phyloP scores from a whole-genome alignment of 176 grass and related monocot genomes.

The Bromus sterilis region DNA sequence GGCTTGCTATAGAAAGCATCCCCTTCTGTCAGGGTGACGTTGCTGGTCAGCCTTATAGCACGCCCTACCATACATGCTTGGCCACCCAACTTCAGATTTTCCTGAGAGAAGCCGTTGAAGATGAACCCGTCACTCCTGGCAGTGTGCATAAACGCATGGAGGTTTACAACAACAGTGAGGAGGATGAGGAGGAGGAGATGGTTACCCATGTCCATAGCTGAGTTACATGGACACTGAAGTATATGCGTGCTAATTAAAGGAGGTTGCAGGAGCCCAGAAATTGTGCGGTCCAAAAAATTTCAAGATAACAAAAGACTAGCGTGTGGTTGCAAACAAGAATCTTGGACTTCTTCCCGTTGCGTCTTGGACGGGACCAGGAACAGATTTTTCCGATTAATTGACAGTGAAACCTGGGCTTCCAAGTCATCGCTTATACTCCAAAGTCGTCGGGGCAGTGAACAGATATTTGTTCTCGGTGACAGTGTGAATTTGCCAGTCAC shows the following conservation, averaged over 20 bases:
- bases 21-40: not conserved
- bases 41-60: not conserved
- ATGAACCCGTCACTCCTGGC: not conserved
- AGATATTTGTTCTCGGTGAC: not conserved
- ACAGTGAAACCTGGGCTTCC: not conserved
- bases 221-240: not conserved
- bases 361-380: not conserved
- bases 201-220: not conserved
- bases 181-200: not conserved
- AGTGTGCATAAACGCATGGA: not conserved
- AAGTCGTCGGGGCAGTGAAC: not conserved
- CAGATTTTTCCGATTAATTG: not conserved
- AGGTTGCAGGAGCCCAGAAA: not conserved
- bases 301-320: not conserved
- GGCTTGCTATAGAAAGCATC: not conserved
- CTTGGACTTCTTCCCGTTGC: not conserved
- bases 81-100: not conserved
- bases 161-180: not conserved
- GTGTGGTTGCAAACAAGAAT: not conserved
- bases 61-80: not conserved
- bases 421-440: not conserved
- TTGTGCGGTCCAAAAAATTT: not conserved
- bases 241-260: not conserved
- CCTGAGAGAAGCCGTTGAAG: not conserved
- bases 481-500: not conserved